Evolutionary conservation across 352 stramenopile species (phyloP).

Genomic region (Phytopythium delawarense): DNA sequence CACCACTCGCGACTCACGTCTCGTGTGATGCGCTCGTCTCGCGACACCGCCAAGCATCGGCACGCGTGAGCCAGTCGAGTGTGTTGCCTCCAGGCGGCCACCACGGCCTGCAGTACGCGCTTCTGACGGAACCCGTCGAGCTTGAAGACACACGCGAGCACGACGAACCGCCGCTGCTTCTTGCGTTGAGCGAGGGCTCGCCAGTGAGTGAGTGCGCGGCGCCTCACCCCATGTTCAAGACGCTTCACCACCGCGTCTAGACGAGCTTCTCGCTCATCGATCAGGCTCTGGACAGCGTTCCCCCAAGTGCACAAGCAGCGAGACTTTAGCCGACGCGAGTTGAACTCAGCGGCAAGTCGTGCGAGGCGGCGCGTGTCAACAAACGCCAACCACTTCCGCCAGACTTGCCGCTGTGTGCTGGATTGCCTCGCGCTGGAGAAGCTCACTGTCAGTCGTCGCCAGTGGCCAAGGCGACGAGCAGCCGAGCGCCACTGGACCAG

Average conservation of each 20-base stretch:
- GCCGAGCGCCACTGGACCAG: constrained; percentile 19
- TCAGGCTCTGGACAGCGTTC: neutral
- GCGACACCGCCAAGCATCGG: constrained; percentile 4
- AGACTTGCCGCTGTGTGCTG: constrained; percentile 9
- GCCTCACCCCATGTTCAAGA: constrained; percentile 1
- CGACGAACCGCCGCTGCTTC: constrained; percentile 32
- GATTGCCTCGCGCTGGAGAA: constrained; percentile 7
- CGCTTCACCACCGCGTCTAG: constrained; percentile 11
- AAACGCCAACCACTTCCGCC: constrained; percentile 20
- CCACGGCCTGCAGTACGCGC: constrained; percentile 17
- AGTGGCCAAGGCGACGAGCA: constrained; percentile 17
- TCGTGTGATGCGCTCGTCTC: constrained; percentile 5
- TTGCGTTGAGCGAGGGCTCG: constrained; percentile 13
- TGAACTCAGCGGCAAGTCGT: constrained; percentile 5
- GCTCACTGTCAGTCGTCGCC: constrained; percentile 17
- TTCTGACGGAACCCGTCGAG: constrained; percentile 18
- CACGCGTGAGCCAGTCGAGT: neutral
- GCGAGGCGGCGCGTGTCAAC: constrained; percentile 7
- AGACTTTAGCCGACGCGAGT: neutral
- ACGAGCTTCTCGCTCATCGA: constrained; percentile 9
- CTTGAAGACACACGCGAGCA: constrained; percentile 56
- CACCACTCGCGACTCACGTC: constrained; percentile 13
- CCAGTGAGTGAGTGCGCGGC: constrained; percentile 15
- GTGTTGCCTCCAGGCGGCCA: constrained; percentile 15
- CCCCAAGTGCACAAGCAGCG: neutral